A percentile compares a stretch with the other conserved stretches of the same genome.
phyloP scores from a whole-genome alignment of 2,329 filamentous ascomycete species.

The Cordyceps pruinosa region DNA sequence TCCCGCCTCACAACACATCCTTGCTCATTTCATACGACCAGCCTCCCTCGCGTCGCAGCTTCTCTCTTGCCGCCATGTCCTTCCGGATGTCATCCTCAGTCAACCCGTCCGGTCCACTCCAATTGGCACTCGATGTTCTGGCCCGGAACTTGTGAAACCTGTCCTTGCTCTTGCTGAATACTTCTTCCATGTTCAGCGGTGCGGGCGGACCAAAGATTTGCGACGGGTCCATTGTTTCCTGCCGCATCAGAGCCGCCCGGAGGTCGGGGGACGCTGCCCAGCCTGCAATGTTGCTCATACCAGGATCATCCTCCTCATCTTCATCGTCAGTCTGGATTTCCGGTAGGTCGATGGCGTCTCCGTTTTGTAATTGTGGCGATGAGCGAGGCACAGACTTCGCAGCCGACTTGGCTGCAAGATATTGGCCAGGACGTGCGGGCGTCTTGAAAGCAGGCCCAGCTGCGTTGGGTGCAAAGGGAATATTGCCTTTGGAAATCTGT shows the following conservation, averaged over 20 bases:
- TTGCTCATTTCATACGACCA: constrained; percentile 65
- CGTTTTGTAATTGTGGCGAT: constrained; percentile 80
- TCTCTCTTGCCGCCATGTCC: constrained; percentile 72
- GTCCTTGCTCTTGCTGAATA: constrained; percentile 85
- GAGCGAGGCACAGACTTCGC: constrained; percentile 57
- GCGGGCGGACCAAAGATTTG: constrained; percentile 83
- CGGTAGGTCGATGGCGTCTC: constrained; percentile 84
- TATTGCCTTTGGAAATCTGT: constrained; percentile 82
- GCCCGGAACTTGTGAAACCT: constrained; percentile 81
- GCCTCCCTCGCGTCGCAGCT: constrained; percentile 72
- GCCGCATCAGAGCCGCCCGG: constrained; percentile 64
- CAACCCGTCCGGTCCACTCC: constrained; percentile 73
- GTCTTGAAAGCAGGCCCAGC: constrained; percentile 58
- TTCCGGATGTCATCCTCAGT: constrained; percentile 81
- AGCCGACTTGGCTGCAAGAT: constrained; percentile 42
- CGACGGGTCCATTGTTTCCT: constrained; percentile 80
- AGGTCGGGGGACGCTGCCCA: constrained; percentile 90
- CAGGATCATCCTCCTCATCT: constrained; percentile 67
- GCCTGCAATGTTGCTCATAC: constrained; percentile 49
- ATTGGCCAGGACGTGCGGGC: constrained; percentile 49
- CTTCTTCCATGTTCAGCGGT: constrained; percentile 90
- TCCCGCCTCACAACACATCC: constrained; percentile 33
- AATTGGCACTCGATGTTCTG: constrained; percentile 90
- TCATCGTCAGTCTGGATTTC: constrained; percentile 95
- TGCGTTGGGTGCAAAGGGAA: constrained; percentile 73